Percentiles rank a stretch among this genome's conserved stretches.
Conservation (phyloP, 2,329 filamentous ascomycete species). For the Aspergillus neotritici region DNA sequence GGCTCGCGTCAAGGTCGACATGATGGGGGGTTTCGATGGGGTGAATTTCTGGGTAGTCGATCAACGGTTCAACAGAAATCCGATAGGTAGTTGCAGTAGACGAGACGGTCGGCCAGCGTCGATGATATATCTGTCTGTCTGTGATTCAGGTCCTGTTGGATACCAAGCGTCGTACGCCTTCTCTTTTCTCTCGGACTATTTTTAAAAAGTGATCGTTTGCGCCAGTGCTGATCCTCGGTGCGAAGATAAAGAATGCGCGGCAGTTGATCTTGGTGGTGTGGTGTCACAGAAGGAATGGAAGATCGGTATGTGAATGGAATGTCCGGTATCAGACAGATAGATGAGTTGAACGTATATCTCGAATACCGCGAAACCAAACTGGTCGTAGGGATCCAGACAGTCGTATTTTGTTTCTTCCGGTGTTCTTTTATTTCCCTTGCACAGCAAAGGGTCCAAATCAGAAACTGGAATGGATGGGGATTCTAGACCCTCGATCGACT, state of each 20-base stretch:
- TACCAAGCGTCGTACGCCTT: constrained; percentile 3
- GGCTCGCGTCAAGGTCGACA: constrained; percentile 40
- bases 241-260: constrained; percentile 21
- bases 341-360: not conserved
- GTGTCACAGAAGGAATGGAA: constrained; percentile 27
- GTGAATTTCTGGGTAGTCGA: constrained; percentile 1
- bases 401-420: constrained; percentile 5
- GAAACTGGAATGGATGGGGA: constrained; percentile 6
- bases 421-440: constrained; percentile 16
- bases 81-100: not conserved
- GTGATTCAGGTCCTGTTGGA: constrained; percentile 3
- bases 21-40: constrained; percentile 16
- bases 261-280: constrained; percentile 23
- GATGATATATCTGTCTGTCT: constrained; percentile 7
- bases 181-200: constrained; percentile 12
- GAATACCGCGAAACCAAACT: constrained; percentile 14
- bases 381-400: not conserved
- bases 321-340: constrained; percentile 23
- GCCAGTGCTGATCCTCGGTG: constrained; percentile 7
- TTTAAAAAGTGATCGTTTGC: constrained; percentile 13
- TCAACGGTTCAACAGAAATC: not conserved
- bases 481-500: not conserved
- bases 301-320: constrained; percentile 23
- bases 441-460: constrained; percentile 25
- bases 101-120: constrained; percentile 1